Evolutionary conservation across 768 basidiomycete species (phyloP).

Genomic region (Pisolithus albus): DNA sequence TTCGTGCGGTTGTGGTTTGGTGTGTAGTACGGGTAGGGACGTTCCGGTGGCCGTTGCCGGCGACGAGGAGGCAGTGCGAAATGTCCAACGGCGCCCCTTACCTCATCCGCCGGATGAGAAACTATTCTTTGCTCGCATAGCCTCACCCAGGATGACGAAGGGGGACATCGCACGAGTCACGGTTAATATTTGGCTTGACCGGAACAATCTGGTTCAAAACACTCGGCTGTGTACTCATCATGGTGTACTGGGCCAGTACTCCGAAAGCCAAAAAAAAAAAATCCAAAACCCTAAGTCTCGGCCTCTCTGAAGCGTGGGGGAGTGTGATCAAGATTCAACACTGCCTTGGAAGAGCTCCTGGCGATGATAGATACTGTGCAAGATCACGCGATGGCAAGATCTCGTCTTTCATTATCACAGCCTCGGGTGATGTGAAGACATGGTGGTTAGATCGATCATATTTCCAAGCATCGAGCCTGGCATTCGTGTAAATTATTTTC

Average conservation of each 20-base stretch:
- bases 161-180: background rate
- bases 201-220: too few relatives aligned
- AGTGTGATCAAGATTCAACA: background rate
- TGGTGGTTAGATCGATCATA: too few relatives aligned
- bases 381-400: background rate
- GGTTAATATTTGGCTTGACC: background rate
- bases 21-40: background rate
- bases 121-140: background rate
- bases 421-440: too few relatives aligned
- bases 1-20: background rate
- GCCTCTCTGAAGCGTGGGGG: background rate
- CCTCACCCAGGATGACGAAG: background rate
- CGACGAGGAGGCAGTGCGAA: background rate
- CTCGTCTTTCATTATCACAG: too few relatives aligned
- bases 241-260: background rate
- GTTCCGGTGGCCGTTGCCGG: background rate
- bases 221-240: too few relatives aligned
- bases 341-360: background rate
- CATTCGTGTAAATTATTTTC: too few relatives aligned
- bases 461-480: too few relatives aligned
- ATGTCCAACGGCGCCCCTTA: background rate
- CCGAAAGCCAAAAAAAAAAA: too few relatives aligned
- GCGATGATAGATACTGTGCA: background rate
- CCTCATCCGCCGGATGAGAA: background rate
- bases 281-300: background rate